Percentiles rank a stretch among this genome's conserved stretches.
Evolutionary conservation across 1,284 basidiomycete genomes (phyloP).

Genomic region (Rhodofomes roseus): DNA sequence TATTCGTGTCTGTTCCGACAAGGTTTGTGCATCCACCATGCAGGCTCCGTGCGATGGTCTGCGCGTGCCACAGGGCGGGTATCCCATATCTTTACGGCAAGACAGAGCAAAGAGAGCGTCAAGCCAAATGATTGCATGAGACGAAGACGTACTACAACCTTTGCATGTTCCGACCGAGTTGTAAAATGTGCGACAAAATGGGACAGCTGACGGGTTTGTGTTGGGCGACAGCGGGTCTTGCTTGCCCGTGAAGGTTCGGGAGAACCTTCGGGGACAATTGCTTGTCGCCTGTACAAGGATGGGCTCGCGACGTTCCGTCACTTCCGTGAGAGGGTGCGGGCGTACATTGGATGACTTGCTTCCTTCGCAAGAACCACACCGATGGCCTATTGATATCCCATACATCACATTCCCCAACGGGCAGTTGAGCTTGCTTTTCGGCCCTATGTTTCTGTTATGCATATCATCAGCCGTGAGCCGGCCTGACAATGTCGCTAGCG

Average conservation of each 20-base stretch:
- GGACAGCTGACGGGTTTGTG: constrained; percentile 13
- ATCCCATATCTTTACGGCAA: background rate
- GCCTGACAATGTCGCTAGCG: background rate
- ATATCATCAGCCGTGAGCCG: no score
- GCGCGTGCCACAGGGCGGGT: background rate
- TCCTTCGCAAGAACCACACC: background rate
- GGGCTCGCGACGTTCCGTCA: background rate
- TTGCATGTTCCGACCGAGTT: constrained; percentile 15
- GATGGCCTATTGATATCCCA: background rate
- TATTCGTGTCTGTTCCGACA: background rate
- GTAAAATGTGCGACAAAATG: constrained; percentile 2
- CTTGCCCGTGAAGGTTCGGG: constrained; percentile 11
- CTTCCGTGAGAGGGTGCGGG: background rate
- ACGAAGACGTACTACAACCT: background rate
- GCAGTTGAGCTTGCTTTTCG: background rate
- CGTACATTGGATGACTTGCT: background rate
- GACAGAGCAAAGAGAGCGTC: background rate
- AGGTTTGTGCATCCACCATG: background rate
- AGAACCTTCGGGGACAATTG: constrained; percentile 8
- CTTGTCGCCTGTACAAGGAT: background rate
- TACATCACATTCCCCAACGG: background rate
- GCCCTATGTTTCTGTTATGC: no score
- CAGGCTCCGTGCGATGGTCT: background rate
- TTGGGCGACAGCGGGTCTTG: constrained; percentile 9
- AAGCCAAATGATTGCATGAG: background rate